These are phyloP conservation scores for Lactifluus echinatus DNA, from an alignment of 768 basidiomycete species.

Conservation along the genomic window DNA sequence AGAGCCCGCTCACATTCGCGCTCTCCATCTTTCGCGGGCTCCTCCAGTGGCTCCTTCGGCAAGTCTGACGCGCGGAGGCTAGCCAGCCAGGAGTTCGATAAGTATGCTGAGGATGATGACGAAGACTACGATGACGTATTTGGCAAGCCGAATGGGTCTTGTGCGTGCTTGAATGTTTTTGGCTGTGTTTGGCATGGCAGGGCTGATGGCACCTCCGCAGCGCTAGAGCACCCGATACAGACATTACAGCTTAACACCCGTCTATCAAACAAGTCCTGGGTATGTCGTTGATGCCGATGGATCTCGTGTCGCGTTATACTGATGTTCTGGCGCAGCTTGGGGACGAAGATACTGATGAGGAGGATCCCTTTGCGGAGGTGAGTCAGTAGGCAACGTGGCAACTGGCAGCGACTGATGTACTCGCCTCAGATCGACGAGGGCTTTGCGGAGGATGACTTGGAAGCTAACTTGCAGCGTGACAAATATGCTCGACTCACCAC, in stretches of 20 bases:
- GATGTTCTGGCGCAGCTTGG: constrained; percentile 44
- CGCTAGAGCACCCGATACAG: constrained; percentile 54
- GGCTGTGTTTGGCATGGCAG: neutral
- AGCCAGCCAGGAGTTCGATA: constrained; percentile 60
- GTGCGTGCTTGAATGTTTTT: constrained; percentile 34
- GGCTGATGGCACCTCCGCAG: constrained; percentile 23
- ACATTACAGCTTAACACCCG: constrained; percentile 80
- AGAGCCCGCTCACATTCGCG: constrained; percentile 13
- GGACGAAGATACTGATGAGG: constrained; percentile 80
- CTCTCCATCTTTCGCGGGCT: constrained; percentile 26
- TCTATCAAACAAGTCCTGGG: constrained; percentile 88
- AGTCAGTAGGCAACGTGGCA: neutral
- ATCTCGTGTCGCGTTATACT: neutral
- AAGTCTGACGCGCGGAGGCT: constrained; percentile 51
- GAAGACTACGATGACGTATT: constrained; percentile 97
- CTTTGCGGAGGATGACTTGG: constrained; percentile 85
- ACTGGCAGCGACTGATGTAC: constrained; percentile 4
- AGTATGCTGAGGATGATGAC: constrained; percentile 82
- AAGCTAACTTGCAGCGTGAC: constrained; percentile 87
- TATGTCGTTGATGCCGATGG: constrained; percentile 26
- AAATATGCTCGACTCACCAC: constrained; percentile 84
- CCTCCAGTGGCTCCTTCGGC: constrained; percentile 53
- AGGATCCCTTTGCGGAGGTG: constrained; percentile 95
- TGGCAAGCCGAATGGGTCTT: constrained; percentile 59
- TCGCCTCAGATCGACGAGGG: constrained; percentile 78